Percentiles rank a stretch among this genome's conserved stretches.
Evolutionary conservation across 2,329 filamentous ascomycete genomes (phyloP).

Genomic region (Diaporthe sp.): DNA sequence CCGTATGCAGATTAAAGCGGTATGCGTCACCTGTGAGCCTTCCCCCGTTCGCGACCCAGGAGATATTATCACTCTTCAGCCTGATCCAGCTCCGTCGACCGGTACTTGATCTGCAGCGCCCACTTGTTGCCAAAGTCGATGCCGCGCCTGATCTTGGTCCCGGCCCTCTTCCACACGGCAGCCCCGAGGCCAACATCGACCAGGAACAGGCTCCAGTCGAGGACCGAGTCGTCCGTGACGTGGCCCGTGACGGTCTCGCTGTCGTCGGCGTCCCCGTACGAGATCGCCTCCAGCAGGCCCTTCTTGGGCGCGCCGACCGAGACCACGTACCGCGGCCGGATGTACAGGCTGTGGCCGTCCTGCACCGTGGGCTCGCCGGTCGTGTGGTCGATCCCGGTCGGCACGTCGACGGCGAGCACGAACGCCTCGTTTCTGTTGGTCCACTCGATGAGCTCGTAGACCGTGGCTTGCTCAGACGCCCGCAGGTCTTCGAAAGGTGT

Average conservation of each 20-base stretch:
- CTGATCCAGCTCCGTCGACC: slow-evolving; percentile 47
- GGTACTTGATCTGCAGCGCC: slow-evolving; percentile 79
- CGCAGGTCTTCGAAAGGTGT: slow-evolving; percentile 90
- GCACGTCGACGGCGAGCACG: slow-evolving; percentile 89
- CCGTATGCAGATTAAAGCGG: slow-evolving; percentile 15
- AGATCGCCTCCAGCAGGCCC: slow-evolving; percentile 83
- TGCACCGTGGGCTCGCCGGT: slow-evolving; percentile 75
- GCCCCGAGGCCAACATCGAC: slow-evolving; percentile 89
- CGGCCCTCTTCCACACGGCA: slow-evolving; percentile 86
- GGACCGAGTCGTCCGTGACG: slow-evolving; percentile 55
- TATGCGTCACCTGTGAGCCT: neutral
- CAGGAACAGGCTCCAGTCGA: slow-evolving; percentile 82
- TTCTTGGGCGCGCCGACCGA: slow-evolving; percentile 89
- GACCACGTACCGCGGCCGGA: slow-evolving; percentile 86
- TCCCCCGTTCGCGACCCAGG: neutral
- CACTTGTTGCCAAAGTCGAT: slow-evolving; percentile 91
- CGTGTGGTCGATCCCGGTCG: slow-evolving; percentile 86
- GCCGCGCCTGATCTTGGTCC: slow-evolving; percentile 83
- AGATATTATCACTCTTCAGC: slow-evolving; percentile 41
- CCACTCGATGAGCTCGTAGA: slow-evolving; percentile 93
- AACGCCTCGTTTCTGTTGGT: slow-evolving; percentile 88
- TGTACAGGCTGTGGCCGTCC: slow-evolving; percentile 83
- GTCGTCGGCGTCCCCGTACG: slow-evolving; percentile 66
- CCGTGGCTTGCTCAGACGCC: slow-evolving; percentile 83
- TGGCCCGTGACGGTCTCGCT: slow-evolving; percentile 49